Base-by-base conservation (phyloP, 1,284 basidiomycete genomes). In the Rhodotorula sp. region DNA sequence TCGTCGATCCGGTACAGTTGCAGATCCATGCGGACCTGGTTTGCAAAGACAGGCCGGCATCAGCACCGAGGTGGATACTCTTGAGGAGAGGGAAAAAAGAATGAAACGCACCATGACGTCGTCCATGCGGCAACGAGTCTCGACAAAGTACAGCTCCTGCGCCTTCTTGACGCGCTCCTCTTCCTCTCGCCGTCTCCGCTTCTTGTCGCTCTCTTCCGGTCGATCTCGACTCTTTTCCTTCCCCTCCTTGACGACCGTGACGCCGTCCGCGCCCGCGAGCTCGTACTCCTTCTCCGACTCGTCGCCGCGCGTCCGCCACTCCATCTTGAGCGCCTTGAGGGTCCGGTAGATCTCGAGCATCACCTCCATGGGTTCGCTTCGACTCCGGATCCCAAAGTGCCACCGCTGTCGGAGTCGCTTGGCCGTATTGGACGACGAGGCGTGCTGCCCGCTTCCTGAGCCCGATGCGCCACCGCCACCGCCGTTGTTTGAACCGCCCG, bases 311-410 rank as follows among this genome's bases (percentile, higher is more conserved):
- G 62, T 62, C 58, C 83, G 82, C 95, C 96, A 99, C 82, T 99
- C 93, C 93, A 99, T 97, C 26, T 91, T 92, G n/a, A 99, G 85
- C 68, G 89, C 85, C 82, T 91, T 91, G 68, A 99, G 83, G 65
- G 95, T 97, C 73, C 92, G 86, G 83, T 99, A 99, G 69, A 99
- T 97, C 85, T 98, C 96, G 34, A 97, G 84, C 95, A 99, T 97
- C 58, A 99, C 96, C 81, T 98, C 96, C 93, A 98, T 97, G 29
- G 96, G 96, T 58, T 94, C 93, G 70, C 91, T 93, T 68, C 94
- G 87, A 76, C 92, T 94, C 51, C 96, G 87, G 58, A 99, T 99
- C 8, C 97, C 96, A 80, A 98, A 99, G 81, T 99, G 97, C 97
- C 97, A 99, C 79, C 90, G 90, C 60, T 76, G 75, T 18, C 73